Evolutionary conservation across 108 stramenopile species (phyloP), one percentile per base, ranked within the genome.

Genomic region (Cyclotella cryptica): DNA sequence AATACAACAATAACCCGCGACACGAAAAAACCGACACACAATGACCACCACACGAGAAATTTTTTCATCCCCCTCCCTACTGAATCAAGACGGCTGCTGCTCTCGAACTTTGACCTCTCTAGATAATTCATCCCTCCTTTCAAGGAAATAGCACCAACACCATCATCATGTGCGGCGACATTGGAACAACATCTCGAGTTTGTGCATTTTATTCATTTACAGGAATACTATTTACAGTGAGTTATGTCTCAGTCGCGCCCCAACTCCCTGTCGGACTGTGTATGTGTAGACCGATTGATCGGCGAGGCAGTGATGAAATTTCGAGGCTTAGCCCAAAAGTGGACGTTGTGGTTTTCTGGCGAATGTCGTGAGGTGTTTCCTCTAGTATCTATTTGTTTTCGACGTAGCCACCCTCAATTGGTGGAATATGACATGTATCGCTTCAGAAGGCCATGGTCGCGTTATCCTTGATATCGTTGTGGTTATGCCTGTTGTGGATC

Each of bases 211-310:
- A 95, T 77, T 93, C 92, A 47, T 87, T 87, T 54, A 86, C 88
- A 42, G 94, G 94, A 26, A 88, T 89, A 57, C 66, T 93, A 18
- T 95, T 95, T 58, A 92, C 89, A 51, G 94, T 95, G 78, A 90
- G 94, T 92, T 39, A n/a, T n/a, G 15, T 53, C 10, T 18, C 17
- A 15, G 26, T 0, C 24, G 11, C 54, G 29, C 43, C 49, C 61
- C 10, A 58, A 24, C 35, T 41, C 46, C 39, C 22, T 42, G 47
- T 51, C 40, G 52, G 17, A 29, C 9, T 0, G 26, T 57, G 58
- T 57, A 10, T 58, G 55, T 27, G 53, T 55, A 17, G 49, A 42
- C 21, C n/a, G 28, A 51, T 39, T 44, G 21, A 15, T 52, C 26
- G 30, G 40, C 52, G 47, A 53, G 35, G 35, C 2, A 35, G 35